phyloP scores from a whole-genome alignment of 2,329 filamentous ascomycete species.

The Fusarium sp. region DNA sequence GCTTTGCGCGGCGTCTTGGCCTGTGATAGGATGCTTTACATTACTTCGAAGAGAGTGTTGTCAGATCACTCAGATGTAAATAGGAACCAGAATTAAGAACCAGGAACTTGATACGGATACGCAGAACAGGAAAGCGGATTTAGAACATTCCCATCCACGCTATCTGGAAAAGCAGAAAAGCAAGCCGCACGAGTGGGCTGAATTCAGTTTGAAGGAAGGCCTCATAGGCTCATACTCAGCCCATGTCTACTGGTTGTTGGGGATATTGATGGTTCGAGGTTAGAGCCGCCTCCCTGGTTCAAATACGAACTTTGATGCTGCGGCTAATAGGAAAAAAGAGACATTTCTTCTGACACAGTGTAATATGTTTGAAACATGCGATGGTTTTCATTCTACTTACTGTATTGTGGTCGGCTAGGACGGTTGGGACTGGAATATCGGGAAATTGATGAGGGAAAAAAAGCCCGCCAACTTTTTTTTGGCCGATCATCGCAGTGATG shows the following conservation, averaged over 20 bases:
- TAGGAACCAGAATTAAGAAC: constrained; percentile 4
- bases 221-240: constrained; percentile 17
- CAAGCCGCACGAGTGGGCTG: constrained; percentile 23
- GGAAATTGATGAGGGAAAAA: constrained; percentile 21
- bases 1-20: constrained; percentile 12
- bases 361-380: constrained; percentile 12
- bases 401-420: constrained; percentile 29
- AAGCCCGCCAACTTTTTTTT: constrained; percentile 21
- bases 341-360: constrained; percentile 40
- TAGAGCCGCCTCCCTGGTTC: constrained; percentile 21
- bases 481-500: constrained; percentile 28
- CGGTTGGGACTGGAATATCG: constrained; percentile 26
- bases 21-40: constrained; percentile 16
- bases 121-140: constrained; percentile 1
- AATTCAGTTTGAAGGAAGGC: constrained; percentile 20
- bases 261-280: constrained; percentile 15
- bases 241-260: constrained; percentile 16
- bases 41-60: constrained; percentile 12
- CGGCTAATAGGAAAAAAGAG: constrained; percentile 30
- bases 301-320: constrained; percentile 27
- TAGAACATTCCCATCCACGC: constrained; percentile 15
- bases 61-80: constrained; percentile 2
- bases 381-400: constrained; percentile 14
- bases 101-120: constrained; percentile 28
- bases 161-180: constrained; percentile 17